Percentiles rank a stretch among this genome's conserved stretches.
Evolutionary conservation across 805 yeast genomes (phyloP).

Genomic region (Barnettozyma sp.): DNA sequence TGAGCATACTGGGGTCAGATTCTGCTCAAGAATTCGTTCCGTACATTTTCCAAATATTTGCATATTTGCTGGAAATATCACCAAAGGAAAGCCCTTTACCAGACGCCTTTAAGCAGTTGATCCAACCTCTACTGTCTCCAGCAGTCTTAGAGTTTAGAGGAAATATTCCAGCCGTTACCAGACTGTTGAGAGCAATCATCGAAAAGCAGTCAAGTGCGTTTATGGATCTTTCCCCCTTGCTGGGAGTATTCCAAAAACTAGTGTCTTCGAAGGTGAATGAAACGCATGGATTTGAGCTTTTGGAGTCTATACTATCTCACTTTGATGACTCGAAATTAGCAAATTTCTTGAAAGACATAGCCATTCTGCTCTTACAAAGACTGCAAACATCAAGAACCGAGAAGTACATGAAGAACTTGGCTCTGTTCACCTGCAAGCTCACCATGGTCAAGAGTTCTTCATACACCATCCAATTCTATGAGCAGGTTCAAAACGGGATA

Average conservation of each 20-base stretch:
- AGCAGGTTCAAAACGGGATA: slow-evolving; percentile 59
- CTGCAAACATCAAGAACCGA: slow-evolving; percentile 79
- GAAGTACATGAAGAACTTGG: slow-evolving; percentile 64
- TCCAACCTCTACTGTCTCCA: slow-evolving; percentile 85
- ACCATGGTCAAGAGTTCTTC: slow-evolving; percentile 39
- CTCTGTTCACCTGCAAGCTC: slow-evolving; percentile 52
- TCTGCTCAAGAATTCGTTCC: slow-evolving; percentile 94
- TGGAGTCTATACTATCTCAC: slow-evolving; percentile 58
- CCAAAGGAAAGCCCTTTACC: slow-evolving; percentile 51
- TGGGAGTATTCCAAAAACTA: slow-evolving; percentile 95
- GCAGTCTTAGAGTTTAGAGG: slow-evolving; percentile 89
- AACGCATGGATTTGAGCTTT: slow-evolving; percentile 72
- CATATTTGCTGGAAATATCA: slow-evolving; percentile 62
- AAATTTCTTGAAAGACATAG: slow-evolving; percentile 61
- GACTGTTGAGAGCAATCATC: slow-evolving; percentile 67
- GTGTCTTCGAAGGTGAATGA: slow-evolving; percentile 82
- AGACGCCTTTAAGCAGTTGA: slow-evolving; percentile 51
- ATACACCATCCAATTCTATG: slow-evolving; percentile 59
- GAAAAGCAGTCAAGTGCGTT: slow-evolving; percentile 30
- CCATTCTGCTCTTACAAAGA: slow-evolving; percentile 69
- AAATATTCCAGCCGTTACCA: slow-evolving; percentile 86
- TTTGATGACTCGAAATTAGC: slow-evolving; percentile 45
- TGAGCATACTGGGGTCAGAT: slow-evolving; percentile 68
- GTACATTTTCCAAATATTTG: slow-evolving; percentile 83
- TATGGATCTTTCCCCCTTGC: slow-evolving; percentile 60